Evolutionary conservation across 768 basidiomycete species (phyloP), one percentile per base, ranked within the genome.

Genomic region (Leccinum boreale): DNA sequence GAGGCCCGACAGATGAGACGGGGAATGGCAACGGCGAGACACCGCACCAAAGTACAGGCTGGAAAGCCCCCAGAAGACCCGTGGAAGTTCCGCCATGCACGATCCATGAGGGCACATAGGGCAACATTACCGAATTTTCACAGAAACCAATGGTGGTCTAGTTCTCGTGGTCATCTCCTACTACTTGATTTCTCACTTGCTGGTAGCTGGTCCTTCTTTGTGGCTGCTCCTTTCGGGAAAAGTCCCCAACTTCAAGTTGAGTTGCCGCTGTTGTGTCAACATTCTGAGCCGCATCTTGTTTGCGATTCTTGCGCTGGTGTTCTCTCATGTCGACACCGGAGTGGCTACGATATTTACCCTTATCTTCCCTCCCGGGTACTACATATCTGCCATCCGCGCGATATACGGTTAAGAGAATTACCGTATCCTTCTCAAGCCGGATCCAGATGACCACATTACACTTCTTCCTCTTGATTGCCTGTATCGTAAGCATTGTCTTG

Each of bases 361-460:
- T 49, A 63, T 91, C 23, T 90, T 91, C 65, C 90, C 90, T 0
- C 88, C 90, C 1, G 81, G 82, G 11, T 91, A 85, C 71, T 92
- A 88, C 62, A 79, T 89, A 19, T 91, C 90, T 63, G 83, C 83
- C 7, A 81, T 85, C 9, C 80, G 86, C 46, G 83, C 83, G 1
- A 80, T 92, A 1, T 79, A 81, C 55, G 87, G 86, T 11, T 91
- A 80, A 63, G 89, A 92, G 71, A 81, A 79, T 53, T 74, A 84
- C 53, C 74, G 78, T 56, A 70, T 81, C 28, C 68, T 80, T 8
- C 56, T 86, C 24, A 74, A 80, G 31, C 75, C 78, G 0, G 87
- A 90, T 69, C 89, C 89, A 2, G 85, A 87, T 62, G 72, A 74
- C 55, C 70, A 79, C 11, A 69, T 89, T 17, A 73, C 70, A 2